Conservation (phyloP, 164 flowering plant genomes). For the Dillenia suffruticosa region DNA sequence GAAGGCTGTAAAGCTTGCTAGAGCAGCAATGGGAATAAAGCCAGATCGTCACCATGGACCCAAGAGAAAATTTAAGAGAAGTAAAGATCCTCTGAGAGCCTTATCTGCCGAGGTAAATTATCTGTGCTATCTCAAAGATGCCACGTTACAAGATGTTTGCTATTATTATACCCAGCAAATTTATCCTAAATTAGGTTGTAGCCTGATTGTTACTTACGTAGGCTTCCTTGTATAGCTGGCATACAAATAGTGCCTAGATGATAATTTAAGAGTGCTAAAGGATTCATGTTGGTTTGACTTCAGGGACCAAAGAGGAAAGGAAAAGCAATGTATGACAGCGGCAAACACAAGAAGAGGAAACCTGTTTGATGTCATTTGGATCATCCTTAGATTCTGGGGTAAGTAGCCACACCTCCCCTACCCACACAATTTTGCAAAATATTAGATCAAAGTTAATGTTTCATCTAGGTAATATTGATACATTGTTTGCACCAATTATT, state of each 20-base stretch:
- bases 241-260: background rate
- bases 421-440: constrained; percentile 20
- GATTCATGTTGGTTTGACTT: constrained; percentile 3
- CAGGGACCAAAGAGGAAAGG: constrained; percentile 54
- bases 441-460: background rate
- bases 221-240: background rate
- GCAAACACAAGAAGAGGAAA: constrained; percentile 25
- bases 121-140: background rate
- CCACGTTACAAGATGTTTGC: background rate
- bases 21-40: constrained; percentile 84
- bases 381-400: constrained; percentile 5
- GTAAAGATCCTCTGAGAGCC: constrained; percentile 73
- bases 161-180: background rate
- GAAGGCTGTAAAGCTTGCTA: constrained; percentile 78
- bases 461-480: too few relatives aligned
- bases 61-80: constrained; percentile 44
- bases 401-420: background rate
- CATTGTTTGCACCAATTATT: too few relatives aligned
- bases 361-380: constrained; percentile 4
- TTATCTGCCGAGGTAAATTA: constrained; percentile 67
- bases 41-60: constrained; percentile 34
- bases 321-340: constrained; percentile 16
- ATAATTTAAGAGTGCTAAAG: background rate
- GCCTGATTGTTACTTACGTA: background rate
- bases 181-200: background rate